Evolutionary conservation across 139 green algal species (phyloP).

Genomic region (Pycnococcus provasolii): DNA sequence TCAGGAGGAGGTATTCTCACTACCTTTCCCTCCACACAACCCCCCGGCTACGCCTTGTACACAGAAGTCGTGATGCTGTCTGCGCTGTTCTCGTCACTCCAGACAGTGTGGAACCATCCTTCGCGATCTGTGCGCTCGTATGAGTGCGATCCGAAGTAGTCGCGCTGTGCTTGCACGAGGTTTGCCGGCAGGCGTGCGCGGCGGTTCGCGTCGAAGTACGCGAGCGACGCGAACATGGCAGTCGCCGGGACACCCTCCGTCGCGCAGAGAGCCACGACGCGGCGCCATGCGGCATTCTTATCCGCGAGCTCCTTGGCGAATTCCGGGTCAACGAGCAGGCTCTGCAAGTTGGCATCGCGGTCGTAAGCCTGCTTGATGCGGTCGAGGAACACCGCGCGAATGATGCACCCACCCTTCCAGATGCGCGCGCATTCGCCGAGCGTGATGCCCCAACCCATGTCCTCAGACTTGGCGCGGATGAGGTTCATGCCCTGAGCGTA

Average conservation of each 20-base stretch:
- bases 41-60: conserved; percentile 11
- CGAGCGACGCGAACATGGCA: conserved; percentile 73
- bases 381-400: conserved; percentile 90
- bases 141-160: conserved; percentile 98
- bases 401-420: conserved; percentile 99
- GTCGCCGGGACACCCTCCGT: conserved; percentile 57
- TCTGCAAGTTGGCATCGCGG: conserved; percentile 63
- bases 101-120: conserved; percentile 43
- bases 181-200: conserved; percentile 83
- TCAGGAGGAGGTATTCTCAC: no score
- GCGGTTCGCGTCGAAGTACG: conserved; percentile 96
- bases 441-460: conserved; percentile 82
- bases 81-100: conserved; percentile 33
- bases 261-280: conserved; percentile 58
- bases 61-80: conserved; percentile 21
- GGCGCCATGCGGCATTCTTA: conserved; percentile 66
- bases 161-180: conserved; percentile 89
- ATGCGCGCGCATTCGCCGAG: conserved; percentile 80
- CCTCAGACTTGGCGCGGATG: conserved; percentile 86
- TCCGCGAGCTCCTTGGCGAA: conserved; percentile 72
- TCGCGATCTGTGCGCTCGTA: conserved; percentile 57
- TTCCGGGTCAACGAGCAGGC: conserved; percentile 74
- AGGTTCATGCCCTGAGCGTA: conserved; percentile 98
- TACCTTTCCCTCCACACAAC: no score
- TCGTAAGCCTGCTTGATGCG: conserved; percentile 85